These are phyloP conservation scores for Leucocoprinus sp. DNA, from an alignment of 768 basidiomycete genomes.

Conservation along the genomic window DNA sequence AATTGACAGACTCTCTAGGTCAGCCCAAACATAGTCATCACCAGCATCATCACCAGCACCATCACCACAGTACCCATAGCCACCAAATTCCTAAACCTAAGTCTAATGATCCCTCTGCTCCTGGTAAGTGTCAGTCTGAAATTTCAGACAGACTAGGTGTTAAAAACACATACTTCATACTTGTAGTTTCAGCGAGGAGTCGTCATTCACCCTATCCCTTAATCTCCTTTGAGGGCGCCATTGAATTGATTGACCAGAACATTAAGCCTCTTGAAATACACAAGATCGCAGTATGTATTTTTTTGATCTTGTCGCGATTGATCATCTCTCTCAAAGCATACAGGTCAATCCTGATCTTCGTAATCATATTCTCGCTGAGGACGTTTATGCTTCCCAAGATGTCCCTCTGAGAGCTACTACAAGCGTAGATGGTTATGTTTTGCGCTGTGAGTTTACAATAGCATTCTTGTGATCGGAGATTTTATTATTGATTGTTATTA, in stretches of 20 bases:
- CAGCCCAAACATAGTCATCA: background rate
- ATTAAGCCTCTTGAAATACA: slow-evolving; percentile 32
- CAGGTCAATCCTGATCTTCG: slow-evolving; percentile 55
- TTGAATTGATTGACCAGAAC: slow-evolving; percentile 45
- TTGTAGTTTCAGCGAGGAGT: slow-evolving; percentile 60
- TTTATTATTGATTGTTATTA: slow-evolving; percentile 18
- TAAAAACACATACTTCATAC: slow-evolving; percentile 5
- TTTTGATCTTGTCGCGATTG: background rate
- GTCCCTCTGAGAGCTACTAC: slow-evolving; percentile 63
- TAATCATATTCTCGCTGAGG: slow-evolving; percentile 69
- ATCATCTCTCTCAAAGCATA: slow-evolving; percentile 1
- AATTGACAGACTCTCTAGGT: slow-evolving; percentile 26
- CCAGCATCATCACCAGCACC: slow-evolving; percentile 11
- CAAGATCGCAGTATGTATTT: slow-evolving; percentile 33
- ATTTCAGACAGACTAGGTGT: background rate
- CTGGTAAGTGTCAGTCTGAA: slow-evolving; percentile 15
- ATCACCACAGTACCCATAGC: slow-evolving; percentile 20
- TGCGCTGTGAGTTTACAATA: slow-evolving; percentile 46
- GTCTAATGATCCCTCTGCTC: slow-evolving; percentile 62
- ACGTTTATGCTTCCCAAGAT: slow-evolving; percentile 56
- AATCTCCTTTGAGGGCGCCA: slow-evolving; percentile 57
- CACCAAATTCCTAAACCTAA: slow-evolving; percentile 43
- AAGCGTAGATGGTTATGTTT: slow-evolving; percentile 85
- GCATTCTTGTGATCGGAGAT: background rate
- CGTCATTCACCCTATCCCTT: slow-evolving; percentile 73